A percentile compares a stretch with the other conserved stretches of the same genome.
These are phyloP conservation scores for Amanita pallidorosea DNA, from an alignment of 768 basidiomycete species.

Conservation along the genomic window DNA sequence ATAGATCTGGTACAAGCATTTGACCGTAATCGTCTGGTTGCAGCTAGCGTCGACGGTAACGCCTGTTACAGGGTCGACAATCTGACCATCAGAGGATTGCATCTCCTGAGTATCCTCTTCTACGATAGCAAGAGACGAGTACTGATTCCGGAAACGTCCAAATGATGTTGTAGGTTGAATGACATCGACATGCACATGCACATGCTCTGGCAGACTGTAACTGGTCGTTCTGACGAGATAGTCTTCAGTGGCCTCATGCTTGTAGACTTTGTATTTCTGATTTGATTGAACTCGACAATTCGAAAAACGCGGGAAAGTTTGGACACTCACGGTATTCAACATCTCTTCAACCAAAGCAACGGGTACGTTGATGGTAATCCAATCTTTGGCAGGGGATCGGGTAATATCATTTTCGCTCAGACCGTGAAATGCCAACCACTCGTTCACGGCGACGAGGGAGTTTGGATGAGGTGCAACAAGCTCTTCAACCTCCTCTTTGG, in stretches of 20 bases:
- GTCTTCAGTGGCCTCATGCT: slow-evolving; percentile 34
- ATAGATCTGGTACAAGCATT: slow-evolving; percentile 44
- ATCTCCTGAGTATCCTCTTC: slow-evolving; percentile 8
- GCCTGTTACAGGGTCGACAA: slow-evolving; percentile 13
- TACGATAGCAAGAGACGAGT: slow-evolving; percentile 26
- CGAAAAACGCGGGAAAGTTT: not conserved
- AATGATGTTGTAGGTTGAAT: slow-evolving; percentile 67
- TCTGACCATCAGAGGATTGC: slow-evolving; percentile 12
- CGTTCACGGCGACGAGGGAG: slow-evolving; percentile 39
- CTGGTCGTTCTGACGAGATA: slow-evolving; percentile 49
- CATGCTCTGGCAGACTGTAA: slow-evolving; percentile 48
- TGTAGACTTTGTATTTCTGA: slow-evolving; percentile 41
- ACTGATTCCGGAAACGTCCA: slow-evolving; percentile 33
- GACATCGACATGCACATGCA: slow-evolving; percentile 53
- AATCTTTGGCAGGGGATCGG: slow-evolving; percentile 54
- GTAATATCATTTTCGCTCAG: slow-evolving; percentile 33
- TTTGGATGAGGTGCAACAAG: slow-evolving; percentile 50
- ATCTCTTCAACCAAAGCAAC: slow-evolving; percentile 52
- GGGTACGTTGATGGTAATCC: slow-evolving; percentile 51
- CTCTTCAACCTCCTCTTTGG: slow-evolving; percentile 55
- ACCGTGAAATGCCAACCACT: slow-evolving; percentile 51
- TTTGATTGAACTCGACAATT: not conserved
- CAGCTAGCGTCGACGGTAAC: slow-evolving; percentile 39
- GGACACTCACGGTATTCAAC: slow-evolving; percentile 38
- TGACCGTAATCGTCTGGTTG: slow-evolving; percentile 36